phyloP scores from a whole-genome alignment of 2,329 filamentous ascomycete genomes.

The Stachybotrys echinatus region DNA sequence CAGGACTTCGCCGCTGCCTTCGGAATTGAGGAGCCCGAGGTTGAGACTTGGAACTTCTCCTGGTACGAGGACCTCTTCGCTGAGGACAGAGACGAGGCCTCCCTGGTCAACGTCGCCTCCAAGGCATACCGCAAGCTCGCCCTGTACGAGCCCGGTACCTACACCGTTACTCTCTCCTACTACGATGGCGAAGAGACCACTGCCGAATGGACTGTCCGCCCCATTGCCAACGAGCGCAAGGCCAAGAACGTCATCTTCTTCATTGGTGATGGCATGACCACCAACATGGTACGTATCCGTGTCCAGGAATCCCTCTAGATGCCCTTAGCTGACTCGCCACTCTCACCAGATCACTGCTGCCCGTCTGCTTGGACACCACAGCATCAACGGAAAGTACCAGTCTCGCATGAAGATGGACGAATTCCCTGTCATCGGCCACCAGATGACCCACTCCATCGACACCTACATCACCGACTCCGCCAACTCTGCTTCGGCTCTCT shows the following conservation, averaged over 20 bases:
- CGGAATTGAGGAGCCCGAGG: constrained; percentile 59
- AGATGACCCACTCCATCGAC: constrained; percentile 85
- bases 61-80: constrained; percentile 85
- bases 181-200: constrained; percentile 66
- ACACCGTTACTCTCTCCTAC: constrained; percentile 71
- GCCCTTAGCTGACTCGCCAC: constrained; percentile 6
- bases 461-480: constrained; percentile 82
- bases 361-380: constrained; percentile 75
- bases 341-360: constrained; percentile 60
- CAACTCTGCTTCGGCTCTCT: constrained; percentile 77
- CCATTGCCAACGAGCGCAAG: constrained; percentile 63
- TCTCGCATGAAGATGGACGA: constrained; percentile 71
- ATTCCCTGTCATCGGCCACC: constrained; percentile 80
- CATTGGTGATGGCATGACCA: constrained; percentile 71
- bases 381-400: constrained; percentile 80
- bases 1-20: constrained; percentile 62
- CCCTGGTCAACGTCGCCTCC: constrained; percentile 72
- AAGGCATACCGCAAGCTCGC: constrained; percentile 74
- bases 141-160: constrained; percentile 73
- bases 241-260: constrained; percentile 85
- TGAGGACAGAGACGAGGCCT: constrained; percentile 61
- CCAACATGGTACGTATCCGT: constrained; percentile 53
- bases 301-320: background rate
- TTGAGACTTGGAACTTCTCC: constrained; percentile 79
- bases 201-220: constrained; percentile 72